Evolutionary conservation across 495 filamentous ascomycete species (phyloP).

Genomic region (Penicillium manginii): DNA sequence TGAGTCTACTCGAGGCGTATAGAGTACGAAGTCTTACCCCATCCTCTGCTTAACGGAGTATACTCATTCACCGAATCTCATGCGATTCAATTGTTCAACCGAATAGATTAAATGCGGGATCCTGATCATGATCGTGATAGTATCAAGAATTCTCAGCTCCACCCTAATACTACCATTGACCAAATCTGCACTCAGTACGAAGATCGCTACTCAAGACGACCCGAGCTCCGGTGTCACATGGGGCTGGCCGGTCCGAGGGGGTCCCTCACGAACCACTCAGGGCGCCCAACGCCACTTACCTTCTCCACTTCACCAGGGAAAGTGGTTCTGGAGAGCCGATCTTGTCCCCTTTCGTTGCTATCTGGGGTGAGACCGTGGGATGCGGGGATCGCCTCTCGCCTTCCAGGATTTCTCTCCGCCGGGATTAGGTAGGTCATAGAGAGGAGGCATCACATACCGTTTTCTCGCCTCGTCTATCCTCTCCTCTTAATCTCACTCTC

Average conservation of each 20-base stretch:
- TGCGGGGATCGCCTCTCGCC: conserved; percentile 18
- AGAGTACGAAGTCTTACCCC: not conserved
- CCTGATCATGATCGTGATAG: too few species aligned
- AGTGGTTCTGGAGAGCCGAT: conserved; percentile 7
- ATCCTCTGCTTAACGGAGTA: not conserved
- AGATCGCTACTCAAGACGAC: conserved; percentile 1
- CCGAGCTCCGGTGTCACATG: conserved; percentile 1
- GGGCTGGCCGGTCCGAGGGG: not conserved
- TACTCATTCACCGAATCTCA: not conserved
- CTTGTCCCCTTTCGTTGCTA: conserved; percentile 2
- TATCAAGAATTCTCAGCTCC: not conserved
- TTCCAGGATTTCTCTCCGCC: not conserved
- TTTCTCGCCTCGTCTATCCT: too few species aligned
- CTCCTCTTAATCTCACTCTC: conserved; percentile 1
- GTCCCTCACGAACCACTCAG: not conserved
- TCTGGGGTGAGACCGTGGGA: conserved; percentile 17
- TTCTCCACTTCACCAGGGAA: not conserved
- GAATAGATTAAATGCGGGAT: not conserved
- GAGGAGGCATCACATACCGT: too few species aligned
- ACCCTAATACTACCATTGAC: not conserved
- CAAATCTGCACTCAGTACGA: not conserved
- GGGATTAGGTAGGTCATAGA: not conserved
- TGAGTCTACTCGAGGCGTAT: not conserved
- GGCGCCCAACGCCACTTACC: not conserved
- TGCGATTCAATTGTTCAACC: not conserved